A percentile compares a stretch with the other conserved stretches of the same genome.
Conservation (phyloP, 345 rosid genomes). For the Crucihimalaya himalaica region DNA sequence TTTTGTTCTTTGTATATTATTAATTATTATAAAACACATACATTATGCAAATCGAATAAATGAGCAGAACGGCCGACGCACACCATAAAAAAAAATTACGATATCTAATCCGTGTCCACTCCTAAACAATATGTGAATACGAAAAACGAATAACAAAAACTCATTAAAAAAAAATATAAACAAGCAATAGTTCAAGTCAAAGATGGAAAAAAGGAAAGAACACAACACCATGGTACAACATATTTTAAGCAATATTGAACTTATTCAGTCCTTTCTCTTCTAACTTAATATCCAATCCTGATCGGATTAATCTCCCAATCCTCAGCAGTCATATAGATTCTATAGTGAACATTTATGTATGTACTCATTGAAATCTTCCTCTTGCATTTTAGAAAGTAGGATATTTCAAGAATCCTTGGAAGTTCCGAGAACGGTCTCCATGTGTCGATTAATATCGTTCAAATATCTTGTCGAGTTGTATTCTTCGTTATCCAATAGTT, state of each 20-base stretch:
- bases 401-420: conserved; percentile 29
- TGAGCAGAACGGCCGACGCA: background rate
- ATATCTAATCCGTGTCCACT: background rate
- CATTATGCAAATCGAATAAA: background rate
- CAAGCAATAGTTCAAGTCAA: conserved; percentile 21
- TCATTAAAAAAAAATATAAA: background rate
- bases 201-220: background rate
- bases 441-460: conserved; percentile 55
- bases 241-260: conserved; percentile 20
- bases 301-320: background rate
- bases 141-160: background rate
- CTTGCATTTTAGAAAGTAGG: background rate
- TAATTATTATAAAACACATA: background rate
- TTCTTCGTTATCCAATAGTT: conserved; percentile 67
- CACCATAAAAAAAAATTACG: background rate
- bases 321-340: conserved; percentile 8
- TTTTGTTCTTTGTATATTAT: background rate
- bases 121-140: background rate
- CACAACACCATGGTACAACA: conserved; percentile 32
- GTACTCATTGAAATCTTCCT: background rate
- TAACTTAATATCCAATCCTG: conserved; percentile 7
- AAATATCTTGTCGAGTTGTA: conserved; percentile 66
- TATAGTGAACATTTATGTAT: conserved; percentile 23
- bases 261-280: conserved; percentile 16
- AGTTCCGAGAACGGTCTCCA: conserved; percentile 58